A percentile compares a stretch with the other conserved stretches of the same genome.
phyloP scores from a whole-genome alignment of 495 filamentous ascomycete species.

The Glonium stellatum region DNA sequence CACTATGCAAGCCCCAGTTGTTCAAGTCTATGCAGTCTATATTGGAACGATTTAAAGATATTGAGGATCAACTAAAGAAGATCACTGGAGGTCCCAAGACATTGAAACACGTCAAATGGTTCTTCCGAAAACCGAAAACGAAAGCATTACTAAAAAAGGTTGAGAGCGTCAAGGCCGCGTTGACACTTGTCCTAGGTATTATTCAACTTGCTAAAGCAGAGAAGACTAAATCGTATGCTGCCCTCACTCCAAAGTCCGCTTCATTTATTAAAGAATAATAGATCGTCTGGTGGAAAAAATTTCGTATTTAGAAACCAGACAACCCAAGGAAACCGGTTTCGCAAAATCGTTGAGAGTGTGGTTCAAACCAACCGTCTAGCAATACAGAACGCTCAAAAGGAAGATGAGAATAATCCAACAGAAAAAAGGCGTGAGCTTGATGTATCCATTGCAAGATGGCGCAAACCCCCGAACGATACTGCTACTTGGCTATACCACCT shows the following conservation, averaged over 20 bases:
- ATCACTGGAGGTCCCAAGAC: neutral
- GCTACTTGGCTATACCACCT: constrained; percentile 3
- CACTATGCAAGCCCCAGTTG: constrained; percentile 2
- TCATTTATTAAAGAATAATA: neutral
- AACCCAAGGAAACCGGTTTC: neutral
- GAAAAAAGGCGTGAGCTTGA: neutral
- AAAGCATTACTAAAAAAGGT: constrained; percentile 1
- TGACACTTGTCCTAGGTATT: neutral
- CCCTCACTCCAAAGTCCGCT: neutral
- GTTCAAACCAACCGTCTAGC: constrained; percentile 1
- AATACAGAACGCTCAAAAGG: neutral
- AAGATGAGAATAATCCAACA: neutral
- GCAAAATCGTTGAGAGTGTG: constrained; percentile 1
- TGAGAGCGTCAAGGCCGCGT: neutral
- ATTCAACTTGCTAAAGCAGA: neutral
- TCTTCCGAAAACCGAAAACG: neutral
- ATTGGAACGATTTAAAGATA: neutral
- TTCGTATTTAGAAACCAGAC: neutral
- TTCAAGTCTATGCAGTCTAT: neutral
- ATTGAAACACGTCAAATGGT: neutral
- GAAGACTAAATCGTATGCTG: neutral
- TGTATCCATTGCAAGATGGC: neutral
- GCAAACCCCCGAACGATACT: neutral
- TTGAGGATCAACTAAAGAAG: constrained; percentile 2
- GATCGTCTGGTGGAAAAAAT: neutral